These are phyloP conservation scores for Yamadazyma spencermartinsiae DNA, from an alignment of 1,139 yeast genomes.

Conservation along the genomic window DNA sequence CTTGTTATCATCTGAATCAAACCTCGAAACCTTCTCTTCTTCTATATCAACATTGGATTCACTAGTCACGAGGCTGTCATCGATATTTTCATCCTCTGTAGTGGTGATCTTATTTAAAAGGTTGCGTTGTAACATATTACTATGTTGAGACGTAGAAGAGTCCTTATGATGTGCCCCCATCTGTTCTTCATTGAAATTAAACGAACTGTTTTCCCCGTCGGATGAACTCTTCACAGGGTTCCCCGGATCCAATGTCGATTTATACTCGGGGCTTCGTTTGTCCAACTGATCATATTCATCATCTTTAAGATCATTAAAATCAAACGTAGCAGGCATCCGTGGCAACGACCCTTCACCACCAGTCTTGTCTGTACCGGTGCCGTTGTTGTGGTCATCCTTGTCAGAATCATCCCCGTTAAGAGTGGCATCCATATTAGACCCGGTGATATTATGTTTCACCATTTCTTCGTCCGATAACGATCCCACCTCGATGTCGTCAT, in stretches of 20 bases:
- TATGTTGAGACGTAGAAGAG: constrained; percentile 11
- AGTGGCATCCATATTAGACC: constrained; percentile 4
- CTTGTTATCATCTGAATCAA: constrained; percentile 2
- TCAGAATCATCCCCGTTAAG: constrained; percentile 4
- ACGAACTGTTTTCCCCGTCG: constrained; percentile 2
- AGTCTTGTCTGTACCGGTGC: not conserved
- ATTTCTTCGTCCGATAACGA: constrained; percentile 3
- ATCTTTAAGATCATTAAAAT: constrained; percentile 51
- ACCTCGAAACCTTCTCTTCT: constrained; percentile 6
- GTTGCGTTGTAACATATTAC: constrained; percentile 22
- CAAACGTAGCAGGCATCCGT: constrained; percentile 59
- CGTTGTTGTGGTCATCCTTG: not conserved
- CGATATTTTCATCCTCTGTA: constrained; percentile 38
- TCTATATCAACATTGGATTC: constrained; percentile 9
- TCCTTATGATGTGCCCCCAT: constrained; percentile 5
- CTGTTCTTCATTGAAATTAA: constrained; percentile 2
- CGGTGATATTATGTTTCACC: constrained; percentile 5
- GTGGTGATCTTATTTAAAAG: constrained; percentile 35
- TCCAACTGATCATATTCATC: constrained; percentile 18
- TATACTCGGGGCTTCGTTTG: constrained; percentile 11
- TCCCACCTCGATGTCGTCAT: constrained; percentile 9
- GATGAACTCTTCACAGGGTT: constrained; percentile 19
- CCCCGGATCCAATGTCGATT: constrained; percentile 45
- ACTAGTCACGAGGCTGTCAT: constrained; percentile 17
- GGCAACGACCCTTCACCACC: constrained; percentile 35